Evolutionary conservation across 2,329 filamentous ascomycete genomes (phyloP).

Genomic region (Diatrype stigma): DNA sequence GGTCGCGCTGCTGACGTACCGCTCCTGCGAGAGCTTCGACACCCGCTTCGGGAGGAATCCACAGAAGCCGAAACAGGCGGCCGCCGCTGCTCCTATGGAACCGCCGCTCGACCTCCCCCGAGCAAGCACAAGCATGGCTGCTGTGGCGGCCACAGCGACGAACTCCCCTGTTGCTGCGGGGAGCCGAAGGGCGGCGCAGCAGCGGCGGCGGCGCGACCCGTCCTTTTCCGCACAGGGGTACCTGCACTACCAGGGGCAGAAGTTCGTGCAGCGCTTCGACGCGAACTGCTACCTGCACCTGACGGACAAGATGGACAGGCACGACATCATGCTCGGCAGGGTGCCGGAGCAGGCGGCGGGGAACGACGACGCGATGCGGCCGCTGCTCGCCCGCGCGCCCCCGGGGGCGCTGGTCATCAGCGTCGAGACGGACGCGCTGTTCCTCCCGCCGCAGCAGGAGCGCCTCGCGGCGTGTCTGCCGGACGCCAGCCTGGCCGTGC

Average conservation of each 20-base stretch:
- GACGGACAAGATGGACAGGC: conserved; percentile 33
- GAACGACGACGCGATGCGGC: conserved; percentile 14
- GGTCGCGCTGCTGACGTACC: conserved; percentile 36
- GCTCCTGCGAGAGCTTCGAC: conserved; percentile 31
- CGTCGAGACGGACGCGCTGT: conserved; percentile 31
- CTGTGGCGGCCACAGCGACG: too few relatives aligned
- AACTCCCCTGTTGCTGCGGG: neutral
- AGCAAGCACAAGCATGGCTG: neutral
- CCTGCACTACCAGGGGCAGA: conserved; percentile 33
- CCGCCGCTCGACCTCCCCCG: conserved; percentile 36
- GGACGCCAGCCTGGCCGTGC: conserved; percentile 20
- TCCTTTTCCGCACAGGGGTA: conserved; percentile 33
- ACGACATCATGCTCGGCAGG: conserved; percentile 29
- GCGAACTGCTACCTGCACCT: conserved; percentile 36
- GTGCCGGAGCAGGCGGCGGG: conserved; percentile 31
- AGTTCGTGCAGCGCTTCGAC: conserved; percentile 34
- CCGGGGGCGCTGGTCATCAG: conserved; percentile 29
- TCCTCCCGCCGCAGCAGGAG: conserved; percentile 28
- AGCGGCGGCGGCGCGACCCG: conserved; percentile 12
- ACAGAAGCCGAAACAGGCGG: conserved; percentile 35
- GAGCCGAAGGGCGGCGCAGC: conserved; percentile 47
- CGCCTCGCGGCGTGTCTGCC: conserved; percentile 26
- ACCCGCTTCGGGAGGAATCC: conserved; percentile 40
- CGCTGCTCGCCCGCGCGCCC: conserved; percentile 19
- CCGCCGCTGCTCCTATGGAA: conserved; percentile 3